Evolutionary conservation across 169 alveolate species (phyloP), one percentile per base, ranked within the genome.

Genomic region (Besnoitia besnoiti): DNA sequence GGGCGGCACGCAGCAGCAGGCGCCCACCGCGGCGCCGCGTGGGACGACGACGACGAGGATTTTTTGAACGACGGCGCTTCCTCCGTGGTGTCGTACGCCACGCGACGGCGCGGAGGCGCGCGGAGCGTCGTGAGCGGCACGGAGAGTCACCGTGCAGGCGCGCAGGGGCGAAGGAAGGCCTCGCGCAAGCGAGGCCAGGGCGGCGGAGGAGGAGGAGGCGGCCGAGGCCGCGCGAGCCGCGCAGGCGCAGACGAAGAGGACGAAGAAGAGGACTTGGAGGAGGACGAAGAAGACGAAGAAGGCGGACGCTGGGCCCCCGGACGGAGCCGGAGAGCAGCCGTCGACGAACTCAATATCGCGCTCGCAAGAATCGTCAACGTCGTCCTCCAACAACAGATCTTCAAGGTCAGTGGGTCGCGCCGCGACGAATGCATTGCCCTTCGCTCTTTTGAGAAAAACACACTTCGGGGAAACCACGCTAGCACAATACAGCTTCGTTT

Each of bases 281-380:
- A 21, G 12, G 91, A 85, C 35, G 93, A 89, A 85, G 82, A 85
- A 19, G 51, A 39, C 33, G 85, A 61, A 33, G 92, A 67, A 47
- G 90, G 44, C 47, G 44, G 46, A 5, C 14, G 82, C 3, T 73
- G 89, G 87, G 37, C 49, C 19, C 76, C 91, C 27, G 91, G 19
- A 46, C 59, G 51, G 46, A 40, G n/a, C 37, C 51, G 46, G n/a
- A 46, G 51, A 84, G 93, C 85, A 35, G 95, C 97, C 42, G 42
- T 94, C 73, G 97, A 95, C 61, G 95, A 94, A 39, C 91, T 95
- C 42, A 94, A 94, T 49, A 91, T 94, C 16, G 93, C 93, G 14
- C 91, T 95, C 49, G 95, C 94, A 14, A 49, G 97, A 44, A 93
- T 95, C 49, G 95, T 94, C 47, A 94, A 93, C 84, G 49, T 93